Base-by-base conservation (phyloP, 805 yeast genomes). In the Zygotorulaspora florentina region DNA sequence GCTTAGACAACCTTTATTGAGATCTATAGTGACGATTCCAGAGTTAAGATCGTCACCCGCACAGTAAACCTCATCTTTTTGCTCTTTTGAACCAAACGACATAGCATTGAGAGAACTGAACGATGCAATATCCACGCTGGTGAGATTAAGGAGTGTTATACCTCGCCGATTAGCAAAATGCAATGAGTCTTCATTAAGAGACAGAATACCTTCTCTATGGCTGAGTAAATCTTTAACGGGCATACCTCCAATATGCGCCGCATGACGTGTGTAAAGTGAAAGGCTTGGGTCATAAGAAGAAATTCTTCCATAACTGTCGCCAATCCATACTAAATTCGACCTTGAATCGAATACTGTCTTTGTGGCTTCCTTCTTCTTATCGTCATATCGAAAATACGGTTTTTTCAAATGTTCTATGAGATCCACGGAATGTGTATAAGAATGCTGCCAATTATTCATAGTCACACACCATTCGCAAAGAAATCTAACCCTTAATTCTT, bases 321-420 rank as follows among this genome's bases (percentile, higher is more conserved):
- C 96, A 1, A 83, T 73, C 98, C 98, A 91, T 1, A 90, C 61
- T 37, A 93, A 69, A 55, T 90, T 93, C 48, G 81, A 77, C n/a
- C 75, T 67, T 30, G 74, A 74, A 66, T 90, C 96, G 62, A 89
- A 89, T 3, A 66, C 64, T 7, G 79, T 47, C 27, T 58, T 58
- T 2, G 62, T 61, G 3, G 55, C 54, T 30, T 58, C 55, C 47
- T 65, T 65, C n/a, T 58, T 60, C 37, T 57, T 61, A 31, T 57
- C 59, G 44, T 65, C 69, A 43, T 56, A 63, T 20, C 62, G 51
- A 38, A 59, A 52, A 39, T 58, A 63, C 10, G 68, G 65, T 42
- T 62, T 65, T 34, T 57, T 52, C 36, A 65, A 46, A 48, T 65
- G 69, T 16, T 55, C 61, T 23, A 58, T 52, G 28, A 64, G 48